Evolutionary conservation across 208 protist genomes (phyloP).

Genomic region (Wallacemonas sp.): DNA sequence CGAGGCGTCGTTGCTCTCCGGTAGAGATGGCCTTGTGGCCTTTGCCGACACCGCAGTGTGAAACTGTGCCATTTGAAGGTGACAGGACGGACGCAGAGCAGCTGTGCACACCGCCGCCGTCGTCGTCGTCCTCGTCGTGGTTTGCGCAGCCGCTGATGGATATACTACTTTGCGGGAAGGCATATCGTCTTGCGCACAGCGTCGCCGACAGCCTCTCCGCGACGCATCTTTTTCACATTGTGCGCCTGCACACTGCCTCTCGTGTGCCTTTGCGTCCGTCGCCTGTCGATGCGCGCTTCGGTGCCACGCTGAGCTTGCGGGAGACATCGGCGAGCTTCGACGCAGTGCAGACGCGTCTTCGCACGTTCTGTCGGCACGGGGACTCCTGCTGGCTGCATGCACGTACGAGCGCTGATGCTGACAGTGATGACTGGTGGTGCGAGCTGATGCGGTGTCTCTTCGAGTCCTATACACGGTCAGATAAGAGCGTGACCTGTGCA

Average conservation of each 20-base stretch:
- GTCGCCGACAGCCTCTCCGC: neutral
- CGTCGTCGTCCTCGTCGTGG: neutral
- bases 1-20: too few species aligned
- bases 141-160: neutral
- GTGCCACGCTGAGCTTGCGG: neutral
- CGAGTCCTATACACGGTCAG: neutral
- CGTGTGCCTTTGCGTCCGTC: too few species aligned
- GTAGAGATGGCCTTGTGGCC: too few species aligned
- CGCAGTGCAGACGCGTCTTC: neutral
- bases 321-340: neutral
- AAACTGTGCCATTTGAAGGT: too few species aligned
- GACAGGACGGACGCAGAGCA: too few species aligned
- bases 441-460: conserved; percentile 5
- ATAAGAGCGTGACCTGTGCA: neutral
- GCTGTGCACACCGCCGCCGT: neutral
- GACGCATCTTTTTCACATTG: neutral
- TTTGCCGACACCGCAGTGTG: too few species aligned
- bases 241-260: neutral
- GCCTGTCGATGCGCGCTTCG: too few species aligned
- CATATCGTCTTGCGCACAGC: neutral
- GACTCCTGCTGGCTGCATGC: conserved; percentile 7
- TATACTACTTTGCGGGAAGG: neutral
- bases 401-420: neutral
- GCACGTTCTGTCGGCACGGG: neutral
- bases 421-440: neutral